Evolutionary conservation across 306 rosid genomes (phyloP).

Genomic region (Rosa multiflora): DNA sequence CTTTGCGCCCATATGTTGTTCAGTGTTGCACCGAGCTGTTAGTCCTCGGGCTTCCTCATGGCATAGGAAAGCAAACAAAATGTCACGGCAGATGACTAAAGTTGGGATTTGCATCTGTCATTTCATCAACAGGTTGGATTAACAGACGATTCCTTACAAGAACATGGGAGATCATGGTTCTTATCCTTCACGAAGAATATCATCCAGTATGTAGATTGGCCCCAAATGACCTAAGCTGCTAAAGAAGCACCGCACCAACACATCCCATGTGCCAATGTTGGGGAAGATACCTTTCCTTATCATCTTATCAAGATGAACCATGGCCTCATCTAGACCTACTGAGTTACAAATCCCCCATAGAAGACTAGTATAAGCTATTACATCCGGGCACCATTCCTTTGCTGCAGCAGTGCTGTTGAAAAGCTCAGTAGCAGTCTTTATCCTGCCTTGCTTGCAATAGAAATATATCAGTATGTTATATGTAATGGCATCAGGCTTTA

Average conservation of each 20-base stretch:
- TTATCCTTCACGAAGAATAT: constrained; percentile 48
- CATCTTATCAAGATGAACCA: constrained; percentile 64
- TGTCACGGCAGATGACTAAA: not conserved
- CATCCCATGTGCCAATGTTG: constrained; percentile 69
- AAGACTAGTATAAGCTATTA: constrained; percentile 62
- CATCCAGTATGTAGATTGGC: constrained; percentile 71
- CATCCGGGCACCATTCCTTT: constrained; percentile 64
- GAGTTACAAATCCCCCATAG: constrained; percentile 68
- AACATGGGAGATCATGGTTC: constrained; percentile 7
- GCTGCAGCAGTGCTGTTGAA: constrained; percentile 42
- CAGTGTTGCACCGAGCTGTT: not conserved
- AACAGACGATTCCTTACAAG: not conserved
- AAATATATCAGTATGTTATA: constrained; percentile 52
- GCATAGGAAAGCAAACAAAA: not conserved
- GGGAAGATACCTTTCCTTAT: constrained; percentile 57
- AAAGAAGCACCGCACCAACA: constrained; percentile 66
- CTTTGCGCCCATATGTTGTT: not conserved
- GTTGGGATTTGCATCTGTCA: not conserved
- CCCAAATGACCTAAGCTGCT: constrained; percentile 74
- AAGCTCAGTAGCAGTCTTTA: constrained; percentile 50
- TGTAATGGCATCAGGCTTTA: constrained; percentile 54
- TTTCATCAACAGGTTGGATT: not conserved
- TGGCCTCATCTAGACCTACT: constrained; percentile 64
- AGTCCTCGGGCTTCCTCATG: not conserved
- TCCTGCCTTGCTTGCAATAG: constrained; percentile 65